A percentile compares a stretch with the other conserved stretches of the same genome.
Conservation (phyloP, 1,139 yeast species). For the Meyerozyma carpophila region DNA sequence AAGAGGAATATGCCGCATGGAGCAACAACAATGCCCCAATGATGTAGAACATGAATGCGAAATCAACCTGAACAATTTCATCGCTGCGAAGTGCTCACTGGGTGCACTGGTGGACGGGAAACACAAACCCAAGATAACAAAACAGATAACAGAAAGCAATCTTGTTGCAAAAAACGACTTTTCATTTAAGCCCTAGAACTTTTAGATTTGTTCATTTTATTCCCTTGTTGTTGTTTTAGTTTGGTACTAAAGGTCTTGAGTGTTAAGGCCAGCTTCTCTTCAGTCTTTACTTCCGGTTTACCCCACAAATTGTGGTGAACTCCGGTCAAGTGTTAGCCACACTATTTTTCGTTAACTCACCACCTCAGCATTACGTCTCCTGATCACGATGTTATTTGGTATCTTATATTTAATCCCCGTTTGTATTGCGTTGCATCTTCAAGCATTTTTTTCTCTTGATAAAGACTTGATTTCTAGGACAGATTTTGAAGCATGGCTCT, state of each 20-base stretch:
- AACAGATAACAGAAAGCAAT: neutral
- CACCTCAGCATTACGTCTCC: no score
- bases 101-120: neutral
- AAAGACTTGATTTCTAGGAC: neutral
- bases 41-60: slow-evolving; percentile 11
- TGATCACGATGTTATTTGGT: neutral
- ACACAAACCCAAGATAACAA: neutral
- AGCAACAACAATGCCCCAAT: slow-evolving; percentile 30
- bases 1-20: slow-evolving; percentile 50
- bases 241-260: no score
- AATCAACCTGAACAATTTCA: neutral
- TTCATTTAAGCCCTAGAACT: no score
- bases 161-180: neutral
- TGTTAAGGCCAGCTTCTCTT: neutral
- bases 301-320: neutral
- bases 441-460: neutral
- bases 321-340: neutral
- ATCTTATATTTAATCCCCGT: neutral
- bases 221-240: no score
- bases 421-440: neutral
- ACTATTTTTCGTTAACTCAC: no score
- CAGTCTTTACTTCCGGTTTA: neutral
- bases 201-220: no score
- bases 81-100: neutral
- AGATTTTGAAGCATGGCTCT: slow-evolving; percentile 57